These are phyloP conservation scores for Neoascochyta sp. DNA, from an alignment of 2,329 filamentous ascomycete genomes.

Conservation along the genomic window DNA sequence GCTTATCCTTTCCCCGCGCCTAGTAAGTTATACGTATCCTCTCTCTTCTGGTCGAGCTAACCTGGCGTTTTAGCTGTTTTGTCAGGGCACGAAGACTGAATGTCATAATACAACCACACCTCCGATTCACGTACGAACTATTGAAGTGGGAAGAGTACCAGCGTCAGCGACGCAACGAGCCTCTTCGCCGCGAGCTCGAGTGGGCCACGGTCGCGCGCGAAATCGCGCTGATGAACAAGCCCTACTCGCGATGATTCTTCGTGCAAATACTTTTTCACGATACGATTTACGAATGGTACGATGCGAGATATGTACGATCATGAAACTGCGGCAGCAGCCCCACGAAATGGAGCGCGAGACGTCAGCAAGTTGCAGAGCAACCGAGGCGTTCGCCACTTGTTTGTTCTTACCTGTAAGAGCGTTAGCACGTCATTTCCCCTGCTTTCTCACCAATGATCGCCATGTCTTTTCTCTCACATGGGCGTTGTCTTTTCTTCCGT, in stretches of 20 bases:
- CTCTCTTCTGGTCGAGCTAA: constrained; percentile 8
- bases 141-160: constrained; percentile 91
- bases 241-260: constrained; percentile 66
- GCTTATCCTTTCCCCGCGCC: constrained; percentile 81
- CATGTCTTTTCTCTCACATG: neutral
- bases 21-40: constrained; percentile 55
- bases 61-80: constrained; percentile 60
- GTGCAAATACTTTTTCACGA: constrained; percentile 6
- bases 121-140: constrained; percentile 88
- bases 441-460: neutral
- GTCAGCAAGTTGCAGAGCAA: no score
- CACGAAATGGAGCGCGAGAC: no score
- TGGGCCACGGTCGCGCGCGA: constrained; percentile 86
- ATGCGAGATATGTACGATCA: constrained; percentile 20
- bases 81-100: constrained; percentile 89
- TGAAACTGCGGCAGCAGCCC: constrained; percentile 4
- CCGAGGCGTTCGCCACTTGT: no score
- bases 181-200: constrained; percentile 74
- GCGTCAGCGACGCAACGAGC: constrained; percentile 52
- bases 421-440: neutral
- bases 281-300: constrained; percentile 22
- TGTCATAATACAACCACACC: constrained; percentile 96
- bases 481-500: neutral
- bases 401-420: neutral
- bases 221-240: constrained; percentile 92